These are phyloP conservation scores for Rubia peregrina DNA, from an alignment of 305 asterid genomes.

Conservation along the genomic window DNA sequence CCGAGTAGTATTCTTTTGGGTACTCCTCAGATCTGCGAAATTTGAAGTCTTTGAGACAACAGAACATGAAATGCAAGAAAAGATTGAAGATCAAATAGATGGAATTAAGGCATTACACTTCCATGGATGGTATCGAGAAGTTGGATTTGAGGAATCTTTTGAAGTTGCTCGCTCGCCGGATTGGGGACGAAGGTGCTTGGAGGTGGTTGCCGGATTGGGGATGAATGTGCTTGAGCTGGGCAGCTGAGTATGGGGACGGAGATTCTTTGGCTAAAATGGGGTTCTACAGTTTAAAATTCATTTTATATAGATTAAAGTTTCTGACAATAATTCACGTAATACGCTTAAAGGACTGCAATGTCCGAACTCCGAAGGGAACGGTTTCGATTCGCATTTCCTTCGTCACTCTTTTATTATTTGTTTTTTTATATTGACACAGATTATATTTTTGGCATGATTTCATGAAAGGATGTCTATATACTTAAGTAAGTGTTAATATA, in stretches of 20 bases:
- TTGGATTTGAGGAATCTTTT: background rate
- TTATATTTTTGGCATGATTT: no score
- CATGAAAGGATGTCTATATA: no score
- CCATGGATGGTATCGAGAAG: background rate
- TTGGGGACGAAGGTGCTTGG: background rate
- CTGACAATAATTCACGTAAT: no score
- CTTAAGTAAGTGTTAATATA: no score
- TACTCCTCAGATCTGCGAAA: conserved; percentile 43
- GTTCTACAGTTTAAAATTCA: no score
- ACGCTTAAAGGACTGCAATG: no score
- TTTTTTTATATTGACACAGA: no score
- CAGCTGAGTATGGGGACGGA: background rate
- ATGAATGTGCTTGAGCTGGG: background rate
- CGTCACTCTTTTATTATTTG: no score
- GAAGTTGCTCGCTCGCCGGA: background rate
- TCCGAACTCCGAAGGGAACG: no score
- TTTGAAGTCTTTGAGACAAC: background rate
- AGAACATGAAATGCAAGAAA: background rate
- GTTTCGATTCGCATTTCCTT: no score
- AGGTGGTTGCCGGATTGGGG: no score
- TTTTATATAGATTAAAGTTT: no score
- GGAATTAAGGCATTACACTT: conserved; percentile 5
- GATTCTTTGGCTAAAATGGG: background rate
- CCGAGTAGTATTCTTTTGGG: conserved; percentile 37
- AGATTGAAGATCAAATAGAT: background rate